phyloP scores from a whole-genome alignment of 345 rosid genomes.

The Citropsis articulata region DNA sequence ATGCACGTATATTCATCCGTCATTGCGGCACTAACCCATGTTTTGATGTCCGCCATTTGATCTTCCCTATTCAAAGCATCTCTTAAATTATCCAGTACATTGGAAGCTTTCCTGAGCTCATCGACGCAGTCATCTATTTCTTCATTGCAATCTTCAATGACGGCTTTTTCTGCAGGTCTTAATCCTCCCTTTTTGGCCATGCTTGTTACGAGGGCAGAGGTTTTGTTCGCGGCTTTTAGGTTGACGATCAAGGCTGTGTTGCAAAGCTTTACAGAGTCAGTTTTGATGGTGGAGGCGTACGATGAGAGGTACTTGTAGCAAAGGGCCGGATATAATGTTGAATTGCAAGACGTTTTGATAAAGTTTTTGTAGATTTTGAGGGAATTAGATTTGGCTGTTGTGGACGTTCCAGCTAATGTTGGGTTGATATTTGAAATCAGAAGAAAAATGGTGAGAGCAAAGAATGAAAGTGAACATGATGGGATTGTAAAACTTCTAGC shows the following conservation, averaged over 20 bases:
- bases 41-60: conserved; percentile 41
- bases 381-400: background rate
- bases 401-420: conserved; percentile 23
- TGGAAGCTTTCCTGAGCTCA: conserved; percentile 50
- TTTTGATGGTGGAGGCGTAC: conserved; percentile 41
- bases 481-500: background rate
- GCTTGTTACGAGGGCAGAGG: conserved; percentile 26
- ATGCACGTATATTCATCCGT: conserved; percentile 69
- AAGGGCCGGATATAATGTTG: conserved; percentile 48
- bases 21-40: conserved; percentile 68
- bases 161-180: conserved; percentile 33
- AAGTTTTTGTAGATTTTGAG: conserved; percentile 36
- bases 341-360: conserved; percentile 49
- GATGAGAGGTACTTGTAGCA: conserved; percentile 59
- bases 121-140: conserved; percentile 42
- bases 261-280: conserved; percentile 55
- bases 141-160: conserved; percentile 49
- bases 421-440: conserved; percentile 8
- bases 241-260: conserved; percentile 43
- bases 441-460: background rate
- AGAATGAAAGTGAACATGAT: background rate
- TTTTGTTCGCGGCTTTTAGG: conserved; percentile 32
- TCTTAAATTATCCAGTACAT: conserved; percentile 28
- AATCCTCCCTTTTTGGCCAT: conserved; percentile 28
- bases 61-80: conserved; percentile 17